These are phyloP conservation scores for Spongospora subterranea DNA, from an alignment of 208 protist species.

Conservation along the genomic window DNA sequence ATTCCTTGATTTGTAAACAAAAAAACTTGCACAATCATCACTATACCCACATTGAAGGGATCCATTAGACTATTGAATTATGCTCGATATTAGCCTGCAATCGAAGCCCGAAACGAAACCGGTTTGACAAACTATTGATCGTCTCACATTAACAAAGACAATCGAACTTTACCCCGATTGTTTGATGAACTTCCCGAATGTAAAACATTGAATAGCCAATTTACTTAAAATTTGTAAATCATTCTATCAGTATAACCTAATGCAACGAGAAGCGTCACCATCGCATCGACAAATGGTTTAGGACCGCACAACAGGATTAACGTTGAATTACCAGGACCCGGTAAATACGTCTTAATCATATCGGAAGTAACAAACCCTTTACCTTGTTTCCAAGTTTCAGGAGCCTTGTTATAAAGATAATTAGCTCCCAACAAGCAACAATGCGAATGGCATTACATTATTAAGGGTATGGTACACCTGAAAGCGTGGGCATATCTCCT, in stretches of 20 bases:
- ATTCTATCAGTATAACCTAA: slow-evolving; percentile 7
- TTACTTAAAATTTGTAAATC: slow-evolving; percentile 40
- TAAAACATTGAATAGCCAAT: too few species aligned
- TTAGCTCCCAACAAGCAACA: background rate
- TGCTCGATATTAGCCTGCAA: too few species aligned
- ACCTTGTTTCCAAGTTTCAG: slow-evolving; percentile 47
- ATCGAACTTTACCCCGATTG: too few species aligned
- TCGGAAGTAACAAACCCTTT: slow-evolving; percentile 61
- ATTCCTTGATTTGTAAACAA: too few species aligned
- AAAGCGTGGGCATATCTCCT: slow-evolving; percentile 2
- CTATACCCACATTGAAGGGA: too few species aligned
- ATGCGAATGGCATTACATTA: background rate
- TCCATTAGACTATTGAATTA: too few species aligned
- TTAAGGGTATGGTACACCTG: slow-evolving; percentile 46
- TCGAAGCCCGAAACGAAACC: too few species aligned
- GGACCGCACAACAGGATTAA: slow-evolving; percentile 59
- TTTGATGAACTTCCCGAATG: too few species aligned
- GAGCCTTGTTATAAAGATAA: background rate
- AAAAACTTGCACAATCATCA: too few species aligned
- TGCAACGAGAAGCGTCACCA: background rate
- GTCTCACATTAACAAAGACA: too few species aligned
- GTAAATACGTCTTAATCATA: slow-evolving; percentile 63
- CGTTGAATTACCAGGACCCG: slow-evolving; percentile 45
- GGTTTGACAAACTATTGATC: too few species aligned
- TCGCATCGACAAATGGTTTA: slow-evolving; percentile 32